Evolutionary conservation across 2,329 filamentous ascomycete genomes (phyloP), one percentile per base, ranked within the genome.

Genomic region (Aspergillus niger): DNA sequence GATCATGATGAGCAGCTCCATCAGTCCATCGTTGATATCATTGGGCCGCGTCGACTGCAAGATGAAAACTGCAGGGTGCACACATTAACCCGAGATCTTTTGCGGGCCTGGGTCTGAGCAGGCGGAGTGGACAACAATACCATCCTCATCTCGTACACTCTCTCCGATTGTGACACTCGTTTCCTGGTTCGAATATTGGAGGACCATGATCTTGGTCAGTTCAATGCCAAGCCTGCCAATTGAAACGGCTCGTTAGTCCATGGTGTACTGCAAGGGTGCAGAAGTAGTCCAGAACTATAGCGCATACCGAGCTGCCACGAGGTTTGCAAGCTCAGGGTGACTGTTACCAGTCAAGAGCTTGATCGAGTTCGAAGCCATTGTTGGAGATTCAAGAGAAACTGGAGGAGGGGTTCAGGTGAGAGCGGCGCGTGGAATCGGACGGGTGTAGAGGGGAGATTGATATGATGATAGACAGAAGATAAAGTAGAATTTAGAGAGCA

Each of bases 1-100:
- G 78, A 97, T 96, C 89, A 97, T 97, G 80, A 98, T 97, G 67
- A 98, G 86, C 39, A 98, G 86, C 80, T 99, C 94, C 94, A 99
- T 98, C 62, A 99, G 85, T 53, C 92, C 92, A 76, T 98, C 94
- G 79, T 99, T 99, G 81, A 98, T 96, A 75, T 97, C 93, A 75
- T 94, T 93, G 2, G 94, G 94, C 43, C 91, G 89, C 51, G 95
- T 97, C 24, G 94, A 97, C 80, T 98, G 94, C 62, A 98, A 84
- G 71, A 98, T 96, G 81, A 97, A 98, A 74, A 97, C 93, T 87
- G 70, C 47, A 55, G 30, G 43, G 17, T 54, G 62, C 17, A 36
- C 48, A 55, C 57, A 32, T 53, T 55, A 63, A 57, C 52, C 57
- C 44, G 63, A 32, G 20, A 47, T 13, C 32, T 47, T 38, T 36